Evolutionary conservation across 495 filamentous ascomycete genomes (phyloP), one percentile per base, ranked within the genome.

Genomic region (Penicillium paxilli): DNA sequence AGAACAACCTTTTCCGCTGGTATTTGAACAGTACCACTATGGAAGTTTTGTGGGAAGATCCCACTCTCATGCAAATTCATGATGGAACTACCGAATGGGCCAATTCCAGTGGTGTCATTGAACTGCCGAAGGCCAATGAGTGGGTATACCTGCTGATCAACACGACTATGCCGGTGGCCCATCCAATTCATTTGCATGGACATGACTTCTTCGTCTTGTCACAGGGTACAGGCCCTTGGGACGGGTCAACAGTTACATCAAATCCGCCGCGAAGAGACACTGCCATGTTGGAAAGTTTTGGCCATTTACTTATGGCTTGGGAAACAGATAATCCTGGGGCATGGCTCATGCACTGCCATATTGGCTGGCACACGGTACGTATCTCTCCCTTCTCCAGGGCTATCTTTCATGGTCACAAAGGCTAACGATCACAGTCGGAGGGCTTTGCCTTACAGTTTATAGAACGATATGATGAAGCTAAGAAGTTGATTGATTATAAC

Each of bases 71-170:
- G 7, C 65, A 63, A 40, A 19, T 62, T 1, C 59, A 47, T 47
- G 52, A 62, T 4, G 52, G 40, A 10, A 32, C 22, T 21, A 51
- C 46, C 0, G 12, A 57, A 16, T 66, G 46, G 37, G 25, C 33
- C 0, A 23, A 35, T 0, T 30, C 47, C 0, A 55, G 48, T 14
- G 48, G 47, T 11, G 45, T 62, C 5, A 55, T 62, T 38, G 44
- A 40, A 20, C 37, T 58, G 6, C 58, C 54, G 12, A 78, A 85
- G 56, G 81, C 81, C 14, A 75, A 86, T 52, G 79, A 87, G 52
- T 87, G 86, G 67, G 77, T 65, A 44, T 62, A 86, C 9, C 63
- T 88, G 3, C 69, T 68, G 2, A 75, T 83, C 53, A 72, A 66
- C 24, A 55, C 54, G 2, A 55, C 44, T 16, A 24, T 57, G 1